These are phyloP conservation scores for Pyrenophora graminea DNA, from an alignment of 2,329 filamentous ascomycete species.

Conservation along the genomic window DNA sequence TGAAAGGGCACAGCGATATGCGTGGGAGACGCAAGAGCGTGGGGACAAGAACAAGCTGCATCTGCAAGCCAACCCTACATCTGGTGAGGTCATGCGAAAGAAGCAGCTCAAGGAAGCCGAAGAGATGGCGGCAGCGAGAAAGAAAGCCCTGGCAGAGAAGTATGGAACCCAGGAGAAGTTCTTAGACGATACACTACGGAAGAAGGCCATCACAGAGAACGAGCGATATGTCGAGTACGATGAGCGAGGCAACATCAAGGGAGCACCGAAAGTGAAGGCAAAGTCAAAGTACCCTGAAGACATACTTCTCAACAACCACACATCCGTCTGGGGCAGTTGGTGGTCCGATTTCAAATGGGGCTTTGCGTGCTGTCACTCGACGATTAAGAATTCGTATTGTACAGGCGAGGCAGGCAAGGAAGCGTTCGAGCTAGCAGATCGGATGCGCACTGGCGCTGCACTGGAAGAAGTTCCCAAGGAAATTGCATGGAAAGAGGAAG, in stretches of 20 bases:
- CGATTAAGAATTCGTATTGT: constrained; percentile 95
- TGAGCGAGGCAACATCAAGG: constrained; percentile 85
- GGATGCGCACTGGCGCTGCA: constrained; percentile 55
- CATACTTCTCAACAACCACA: constrained; percentile 86
- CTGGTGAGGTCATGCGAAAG: constrained; percentile 81
- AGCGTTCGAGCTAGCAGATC: constrained; percentile 78
- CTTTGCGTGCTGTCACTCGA: constrained; percentile 92
- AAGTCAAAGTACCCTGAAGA: constrained; percentile 95
- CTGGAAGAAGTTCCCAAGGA: constrained; percentile 50
- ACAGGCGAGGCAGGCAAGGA: constrained; percentile 85
- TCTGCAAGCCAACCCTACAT: constrained; percentile 94
- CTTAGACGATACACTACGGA: constrained; percentile 65
- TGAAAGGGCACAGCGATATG: constrained; percentile 83
- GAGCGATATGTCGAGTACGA: constrained; percentile 95
- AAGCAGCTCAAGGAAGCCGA: constrained; percentile 77
- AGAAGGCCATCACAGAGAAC: constrained; percentile 73
- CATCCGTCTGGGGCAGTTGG: constrained; percentile 93
- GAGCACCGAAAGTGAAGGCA: constrained; percentile 72
- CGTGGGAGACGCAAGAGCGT: constrained; percentile 92
- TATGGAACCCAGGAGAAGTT: constrained; percentile 74
- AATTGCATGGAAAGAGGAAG: constrained; percentile 51
- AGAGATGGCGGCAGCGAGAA: constrained; percentile 67
- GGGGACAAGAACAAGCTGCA: constrained; percentile 79
- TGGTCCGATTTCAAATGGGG: constrained; percentile 96
- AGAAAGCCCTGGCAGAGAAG: constrained; percentile 74